Conservation (phyloP, 2,329 filamentous ascomycete species). For the Xylariaceae sp. region DNA sequence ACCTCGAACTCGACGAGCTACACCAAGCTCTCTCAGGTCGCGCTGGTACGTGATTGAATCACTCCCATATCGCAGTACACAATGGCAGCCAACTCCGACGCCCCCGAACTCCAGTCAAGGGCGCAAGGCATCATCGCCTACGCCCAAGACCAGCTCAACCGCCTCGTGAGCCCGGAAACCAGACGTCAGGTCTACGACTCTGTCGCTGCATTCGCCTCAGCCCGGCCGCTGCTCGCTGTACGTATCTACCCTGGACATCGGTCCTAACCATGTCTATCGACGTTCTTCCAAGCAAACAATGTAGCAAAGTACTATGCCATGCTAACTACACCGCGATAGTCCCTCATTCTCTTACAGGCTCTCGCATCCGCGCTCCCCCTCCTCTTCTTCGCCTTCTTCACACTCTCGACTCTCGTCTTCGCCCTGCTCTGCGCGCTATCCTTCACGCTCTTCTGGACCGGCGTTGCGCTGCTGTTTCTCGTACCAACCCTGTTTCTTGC, state of each 20-base stretch:
- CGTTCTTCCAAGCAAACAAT: too few relatives aligned
- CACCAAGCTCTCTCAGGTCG: too few relatives aligned
- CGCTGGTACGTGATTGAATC: too few relatives aligned
- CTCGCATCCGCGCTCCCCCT: conserved; percentile 64
- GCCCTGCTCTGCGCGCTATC: conserved; percentile 57
- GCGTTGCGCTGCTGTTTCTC: conserved; percentile 62
- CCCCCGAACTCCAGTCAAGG: conserved; percentile 27
- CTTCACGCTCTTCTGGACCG: conserved; percentile 65
- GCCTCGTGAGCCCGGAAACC: conserved; percentile 55
- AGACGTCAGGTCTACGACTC: conserved; percentile 53
- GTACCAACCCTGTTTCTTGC: conserved; percentile 66
- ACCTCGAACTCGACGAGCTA: too few relatives aligned
- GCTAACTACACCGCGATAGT: conserved; percentile 41
- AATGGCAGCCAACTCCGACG: conserved; percentile 15
- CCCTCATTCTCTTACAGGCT: conserved; percentile 63
- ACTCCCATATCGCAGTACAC: neutral
- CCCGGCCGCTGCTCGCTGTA: conserved; percentile 64
- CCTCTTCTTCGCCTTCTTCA: conserved; percentile 64
- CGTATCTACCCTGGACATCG: neutral
- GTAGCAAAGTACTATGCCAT: too few relatives aligned
- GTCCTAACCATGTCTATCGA: neutral
- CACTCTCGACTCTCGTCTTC: conserved; percentile 57
- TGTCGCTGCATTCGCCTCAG: conserved; percentile 51
- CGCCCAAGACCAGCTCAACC: conserved; percentile 41
- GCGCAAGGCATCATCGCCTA: conserved; percentile 30